Conservation (phyloP, 805 yeast species). For the Sugiyamaella smithiae region DNA sequence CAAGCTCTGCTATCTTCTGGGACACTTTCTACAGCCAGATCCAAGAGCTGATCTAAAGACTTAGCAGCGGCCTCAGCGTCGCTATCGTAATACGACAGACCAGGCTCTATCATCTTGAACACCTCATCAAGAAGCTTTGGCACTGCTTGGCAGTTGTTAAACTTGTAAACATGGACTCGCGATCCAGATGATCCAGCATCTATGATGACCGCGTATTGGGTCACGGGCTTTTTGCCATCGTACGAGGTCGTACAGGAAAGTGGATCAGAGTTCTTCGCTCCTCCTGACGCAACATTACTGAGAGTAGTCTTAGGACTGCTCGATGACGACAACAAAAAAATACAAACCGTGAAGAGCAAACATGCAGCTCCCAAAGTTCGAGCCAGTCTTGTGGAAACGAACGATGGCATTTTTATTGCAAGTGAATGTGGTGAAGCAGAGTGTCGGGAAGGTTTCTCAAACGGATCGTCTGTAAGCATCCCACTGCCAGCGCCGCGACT, state of each 20-base stretch:
- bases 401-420: slow-evolving; percentile 8
- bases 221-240: slow-evolving; percentile 40
- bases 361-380: slow-evolving; percentile 17
- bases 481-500: background rate
- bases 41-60: slow-evolving; percentile 80
- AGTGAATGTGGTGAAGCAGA: slow-evolving; percentile 5
- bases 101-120: slow-evolving; percentile 89
- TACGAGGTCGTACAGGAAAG: slow-evolving; percentile 33
- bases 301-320: background rate
- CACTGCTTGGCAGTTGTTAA: slow-evolving; percentile 80
- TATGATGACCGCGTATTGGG: slow-evolving; percentile 82
- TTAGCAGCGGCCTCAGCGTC: slow-evolving; percentile 83
- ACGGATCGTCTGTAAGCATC: slow-evolving; percentile 14
- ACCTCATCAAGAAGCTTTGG: slow-evolving; percentile 77
- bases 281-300: background rate
- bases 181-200: slow-evolving; percentile 99
- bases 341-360: slow-evolving; percentile 11
- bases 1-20: slow-evolving; percentile 73
- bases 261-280: slow-evolving; percentile 10
- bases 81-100: slow-evolving; percentile 78
- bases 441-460: slow-evolving; percentile 14
- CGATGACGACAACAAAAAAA: slow-evolving; percentile 10
- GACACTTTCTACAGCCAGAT: slow-evolving; percentile 69
- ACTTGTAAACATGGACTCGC: slow-evolving; percentile 89
- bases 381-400: slow-evolving; percentile 11